Base-by-base conservation (phyloP, 1,139 yeast species). In the Magnusiomyces ingens region DNA sequence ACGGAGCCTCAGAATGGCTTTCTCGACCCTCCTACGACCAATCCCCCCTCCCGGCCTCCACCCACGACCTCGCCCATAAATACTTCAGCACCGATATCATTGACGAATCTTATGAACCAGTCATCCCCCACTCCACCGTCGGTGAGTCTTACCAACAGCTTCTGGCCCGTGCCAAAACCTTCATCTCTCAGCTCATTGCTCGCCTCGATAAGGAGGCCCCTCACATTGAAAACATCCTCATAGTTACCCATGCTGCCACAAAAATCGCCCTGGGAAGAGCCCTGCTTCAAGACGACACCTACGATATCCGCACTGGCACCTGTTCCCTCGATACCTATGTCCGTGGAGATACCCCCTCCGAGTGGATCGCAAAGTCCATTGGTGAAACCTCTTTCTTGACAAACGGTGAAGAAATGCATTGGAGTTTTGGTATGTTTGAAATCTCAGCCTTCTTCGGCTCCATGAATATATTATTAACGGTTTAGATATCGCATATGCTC, bases 321-420 rank as follows among this genome's bases (percentile, higher is more conserved):
- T 79, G 84, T 61, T 74, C 81, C n/a, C 65, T 87, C 52, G 85
- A 81, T 60, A 73, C 74, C 57, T 84, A 75, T 60, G 75, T 70
- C 69, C 12, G 59, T 65, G 51, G 64, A 71, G 58, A 65, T 70
- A 52, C 74, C 73, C 32, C 46, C 12, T 17, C 36, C 3, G 45
- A 45, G 13, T 88, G 95, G 91, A 63, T 63, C 10, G 67, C 81
- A 50, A 74, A 73, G 21, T 73, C 77, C 76, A 84, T 84, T 64
- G 96, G 96, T 18, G 78, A 80, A 59, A 78, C 87, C 26, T 81
- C 77, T 48, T 86, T 81, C 61, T 73, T 88, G 58, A 67, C 76
- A 1, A 69, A 77, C 8, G 96, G 96, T n/a, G 95, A 88, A 67
- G 95, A 87, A 68, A 86, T 89, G 93, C 85, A 85, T 65, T 88